Evolutionary conservation across 1,284 basidiomycete species (phyloP), one percentile per base, ranked within the genome.

Genomic region (Cryptococcus hybrid): DNA sequence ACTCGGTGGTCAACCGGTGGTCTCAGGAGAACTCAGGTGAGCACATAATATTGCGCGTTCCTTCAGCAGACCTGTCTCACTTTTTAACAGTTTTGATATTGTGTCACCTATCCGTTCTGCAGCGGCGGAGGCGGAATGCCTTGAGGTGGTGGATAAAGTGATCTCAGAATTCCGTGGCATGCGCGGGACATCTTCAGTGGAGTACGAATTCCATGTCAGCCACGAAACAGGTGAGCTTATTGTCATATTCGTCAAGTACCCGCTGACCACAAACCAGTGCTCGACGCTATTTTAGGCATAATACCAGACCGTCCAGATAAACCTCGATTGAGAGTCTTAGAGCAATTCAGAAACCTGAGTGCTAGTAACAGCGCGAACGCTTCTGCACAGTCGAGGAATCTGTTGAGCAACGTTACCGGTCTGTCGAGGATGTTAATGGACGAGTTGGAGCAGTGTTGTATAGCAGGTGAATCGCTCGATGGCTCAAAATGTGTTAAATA

Each of bases 391-490:
- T 53, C 67, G 0, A 66, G 68, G 30, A 55, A 65, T 2, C 59
- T 67, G 46, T 57, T 76, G 39, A 56, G 61, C 30, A 58, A 49
- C 11, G 57, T 74, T 18, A 24, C 63, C 1, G 69, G 71, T 2
- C 55, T 79, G 8, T 51, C 72, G 0, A 73, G 67, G 47, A 52
- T 60, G 2, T 35, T 69, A 0, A 54, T 69, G 7, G 69, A 77
- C 43, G 73, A 75, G 30, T 62, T 78, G 2, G 75, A 79, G 48
- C 68, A 86, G 81, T 88, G 89, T 73, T 89, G 88, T 61, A 82
- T 88, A 42, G 85, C 86, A 7, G 89, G 89, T 75, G 44, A 60
- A 70, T 47, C 13, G 52, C 30, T 39, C 35, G 15, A 13, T 11
- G 9, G 47, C 50, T 47, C 24, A 52, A 9, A 13, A 5, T 35